Conservation (phyloP, 2,329 filamentous ascomycete species). For the Aurifilum marmelostoma region DNA sequence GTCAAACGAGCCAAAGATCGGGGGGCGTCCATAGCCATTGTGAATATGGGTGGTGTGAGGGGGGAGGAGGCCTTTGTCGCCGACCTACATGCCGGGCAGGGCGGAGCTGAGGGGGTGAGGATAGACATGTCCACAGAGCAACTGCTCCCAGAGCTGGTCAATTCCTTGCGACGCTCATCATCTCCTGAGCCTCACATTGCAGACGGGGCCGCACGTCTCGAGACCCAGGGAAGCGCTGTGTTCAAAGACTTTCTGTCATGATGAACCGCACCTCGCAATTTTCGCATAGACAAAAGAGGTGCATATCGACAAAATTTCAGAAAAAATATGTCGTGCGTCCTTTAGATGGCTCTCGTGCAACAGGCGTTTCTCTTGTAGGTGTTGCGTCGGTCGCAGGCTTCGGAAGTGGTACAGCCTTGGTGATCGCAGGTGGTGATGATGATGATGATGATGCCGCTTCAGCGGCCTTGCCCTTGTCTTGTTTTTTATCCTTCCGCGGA, state of each 20-base stretch:
- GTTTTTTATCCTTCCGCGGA: slow-evolving; percentile 51
- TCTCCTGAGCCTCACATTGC: slow-evolving; percentile 10
- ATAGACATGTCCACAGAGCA: slow-evolving; percentile 61
- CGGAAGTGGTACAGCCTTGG: slow-evolving; percentile 35
- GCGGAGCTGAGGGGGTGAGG: slow-evolving; percentile 57
- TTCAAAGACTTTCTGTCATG: slow-evolving; percentile 67
- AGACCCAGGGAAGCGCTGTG: slow-evolving; percentile 40
- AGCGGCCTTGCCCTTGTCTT: slow-evolving; percentile 43
- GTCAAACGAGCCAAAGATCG: slow-evolving; percentile 81
- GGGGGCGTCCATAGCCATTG: slow-evolving; percentile 81
- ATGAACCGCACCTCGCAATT: slow-evolving; percentile 20
- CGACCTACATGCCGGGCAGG: slow-evolving; percentile 55
- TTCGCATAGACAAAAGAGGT: slow-evolving; percentile 28
- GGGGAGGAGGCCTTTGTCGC: slow-evolving; percentile 75
- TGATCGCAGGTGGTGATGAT: slow-evolving; percentile 27
- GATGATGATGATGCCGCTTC: slow-evolving; percentile 19
- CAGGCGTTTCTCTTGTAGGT: slow-evolving; percentile 13
- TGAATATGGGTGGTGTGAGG: slow-evolving; percentile 85
- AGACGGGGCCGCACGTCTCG: slow-evolving; percentile 27
- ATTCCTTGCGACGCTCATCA: slow-evolving; percentile 47
- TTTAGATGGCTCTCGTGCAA: slow-evolving; percentile 33
- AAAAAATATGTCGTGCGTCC: slow-evolving; percentile 53
- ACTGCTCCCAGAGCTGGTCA: slow-evolving; percentile 60
- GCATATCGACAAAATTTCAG: slow-evolving; percentile 39
- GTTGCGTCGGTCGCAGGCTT: slow-evolving; percentile 30